These are phyloP conservation scores for Gossypium australe DNA, from an alignment of 345 rosid genomes.

Conservation along the genomic window DNA sequence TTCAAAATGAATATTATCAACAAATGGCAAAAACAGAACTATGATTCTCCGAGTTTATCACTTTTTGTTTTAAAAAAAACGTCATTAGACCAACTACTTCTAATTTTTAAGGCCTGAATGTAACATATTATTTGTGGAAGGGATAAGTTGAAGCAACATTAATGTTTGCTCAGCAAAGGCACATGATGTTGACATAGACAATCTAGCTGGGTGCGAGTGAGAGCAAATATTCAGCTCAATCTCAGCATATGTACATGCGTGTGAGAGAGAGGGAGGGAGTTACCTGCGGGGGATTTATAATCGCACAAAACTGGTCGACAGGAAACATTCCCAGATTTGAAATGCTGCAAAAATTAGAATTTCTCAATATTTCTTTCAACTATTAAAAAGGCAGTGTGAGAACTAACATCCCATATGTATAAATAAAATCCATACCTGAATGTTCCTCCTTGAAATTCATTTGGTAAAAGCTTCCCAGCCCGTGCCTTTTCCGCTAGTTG, in stretches of 20 bases:
- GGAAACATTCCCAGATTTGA: constrained; percentile 99
- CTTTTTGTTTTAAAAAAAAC: not conserved
- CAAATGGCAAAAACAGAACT: not conserved
- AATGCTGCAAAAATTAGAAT: constrained; percentile 56
- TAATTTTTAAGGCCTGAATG: too few species aligned
- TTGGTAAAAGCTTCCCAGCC: constrained; percentile 81
- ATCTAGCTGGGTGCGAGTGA: not conserved
- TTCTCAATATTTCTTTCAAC: constrained; percentile 5
- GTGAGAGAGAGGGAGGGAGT: constrained; percentile 19
- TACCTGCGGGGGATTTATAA: constrained; percentile 97
- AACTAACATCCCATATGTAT: not conserved
- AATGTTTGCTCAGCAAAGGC: not conserved
- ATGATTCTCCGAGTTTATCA: not conserved
- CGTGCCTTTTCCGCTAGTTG: constrained; percentile 94
- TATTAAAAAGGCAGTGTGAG: not conserved
- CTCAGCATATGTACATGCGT: not conserved
- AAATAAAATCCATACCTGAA: constrained; percentile 51
- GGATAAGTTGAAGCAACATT: not conserved
- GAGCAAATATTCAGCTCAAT: not conserved
- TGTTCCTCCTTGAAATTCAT: constrained; percentile 96
- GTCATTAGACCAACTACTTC: not conserved
- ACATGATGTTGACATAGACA: not conserved
- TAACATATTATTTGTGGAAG: not conserved
- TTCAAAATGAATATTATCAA: not conserved
- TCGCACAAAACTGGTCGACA: constrained; percentile 86